Evolutionary conservation across 2,329 filamentous ascomycete genomes (phyloP), one percentile per base, ranked within the genome.

Genomic region (Colletotrichum sp.): DNA sequence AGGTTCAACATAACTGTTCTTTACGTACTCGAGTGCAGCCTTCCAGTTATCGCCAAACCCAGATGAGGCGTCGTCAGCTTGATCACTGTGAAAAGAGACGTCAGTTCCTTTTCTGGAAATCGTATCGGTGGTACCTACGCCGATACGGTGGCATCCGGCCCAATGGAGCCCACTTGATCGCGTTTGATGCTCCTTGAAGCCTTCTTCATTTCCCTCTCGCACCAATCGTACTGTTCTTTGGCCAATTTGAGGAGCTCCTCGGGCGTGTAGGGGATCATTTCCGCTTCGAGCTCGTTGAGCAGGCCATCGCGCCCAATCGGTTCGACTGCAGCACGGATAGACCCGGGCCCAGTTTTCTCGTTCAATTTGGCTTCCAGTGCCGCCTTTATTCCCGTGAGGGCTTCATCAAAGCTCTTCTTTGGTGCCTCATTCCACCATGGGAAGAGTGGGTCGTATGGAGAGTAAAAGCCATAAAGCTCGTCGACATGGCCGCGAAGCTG

Each of bases 211-310:
- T 92, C 89, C 6, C 59, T 76, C 68, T 90, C 86, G 79, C 90
- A 92, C 90, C 91, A 92, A 4, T 80, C 79, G 79, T 89, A 92
- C 71, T 91, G 88, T 28, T 84, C 83, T 63, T 89, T 82, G 4
- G 87, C 90, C 28, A 92, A 88, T 0, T 80, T 76, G 57, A 92
- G 85, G 4, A 92, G 83, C 79, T 92, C 88, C 72, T 91, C 89
- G 0, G 91, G 91, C 0, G 87, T 85, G 78, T 92, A 92, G 1
- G 89, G 87, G 66, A 92, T 91, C 86, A 91, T 88, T 80, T 92
- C 90, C 1, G 87, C 86, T 72, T 88, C 85, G 2, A 93, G 85
- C 67, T 91, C 90, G 13, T 85, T 84, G 1, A 90, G 81, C 1
- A 92, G 82, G 0, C 87, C 89, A 1, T 87, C 85, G 6, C 86